phyloP scores from a whole-genome alignment of 495 filamentous ascomycete genomes.

The Trichoderma gamsii region DNA sequence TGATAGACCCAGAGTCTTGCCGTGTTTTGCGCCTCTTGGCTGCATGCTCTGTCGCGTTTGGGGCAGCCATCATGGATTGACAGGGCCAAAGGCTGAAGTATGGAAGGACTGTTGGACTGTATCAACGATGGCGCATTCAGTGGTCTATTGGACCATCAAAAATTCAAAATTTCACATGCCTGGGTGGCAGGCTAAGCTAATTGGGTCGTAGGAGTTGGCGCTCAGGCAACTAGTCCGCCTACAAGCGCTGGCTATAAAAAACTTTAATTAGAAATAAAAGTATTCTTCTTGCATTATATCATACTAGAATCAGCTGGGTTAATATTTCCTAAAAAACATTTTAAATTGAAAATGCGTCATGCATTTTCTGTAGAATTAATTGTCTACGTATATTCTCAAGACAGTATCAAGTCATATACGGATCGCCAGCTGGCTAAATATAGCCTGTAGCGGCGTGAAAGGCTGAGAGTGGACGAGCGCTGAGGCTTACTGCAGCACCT shows the following conservation, averaged over 20 bases:
- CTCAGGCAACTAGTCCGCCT: too few relatives aligned
- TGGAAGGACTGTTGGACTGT: neutral
- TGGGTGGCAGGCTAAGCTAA: neutral
- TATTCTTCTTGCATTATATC: too few relatives aligned
- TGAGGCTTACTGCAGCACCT: neutral
- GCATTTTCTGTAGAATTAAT: too few relatives aligned
- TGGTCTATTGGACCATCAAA: neutral
- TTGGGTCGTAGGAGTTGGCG: neutral
- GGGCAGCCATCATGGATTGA: neutral
- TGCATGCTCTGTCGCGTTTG: slow-evolving; percentile 6
- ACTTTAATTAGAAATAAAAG: too few relatives aligned
- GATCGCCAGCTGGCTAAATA: neutral
- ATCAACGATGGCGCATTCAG: neutral
- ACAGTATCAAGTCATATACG: neutral
- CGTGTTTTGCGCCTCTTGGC: slow-evolving; percentile 12
- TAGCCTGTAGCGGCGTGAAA: neutral
- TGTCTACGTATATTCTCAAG: too few relatives aligned
- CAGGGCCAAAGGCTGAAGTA: neutral
- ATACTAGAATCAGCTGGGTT: too few relatives aligned
- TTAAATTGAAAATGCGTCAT: too few relatives aligned
- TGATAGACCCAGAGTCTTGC: neutral
- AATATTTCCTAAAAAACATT: too few relatives aligned
- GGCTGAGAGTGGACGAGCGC: neutral
- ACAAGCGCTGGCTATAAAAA: too few relatives aligned
- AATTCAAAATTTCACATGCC: slow-evolving; percentile 1